A percentile compares a stretch with the other conserved stretches of the same genome.
These are phyloP conservation scores for Juglanconis sp. DNA, from an alignment of 2,329 filamentous ascomycete genomes.

Conservation along the genomic window DNA sequence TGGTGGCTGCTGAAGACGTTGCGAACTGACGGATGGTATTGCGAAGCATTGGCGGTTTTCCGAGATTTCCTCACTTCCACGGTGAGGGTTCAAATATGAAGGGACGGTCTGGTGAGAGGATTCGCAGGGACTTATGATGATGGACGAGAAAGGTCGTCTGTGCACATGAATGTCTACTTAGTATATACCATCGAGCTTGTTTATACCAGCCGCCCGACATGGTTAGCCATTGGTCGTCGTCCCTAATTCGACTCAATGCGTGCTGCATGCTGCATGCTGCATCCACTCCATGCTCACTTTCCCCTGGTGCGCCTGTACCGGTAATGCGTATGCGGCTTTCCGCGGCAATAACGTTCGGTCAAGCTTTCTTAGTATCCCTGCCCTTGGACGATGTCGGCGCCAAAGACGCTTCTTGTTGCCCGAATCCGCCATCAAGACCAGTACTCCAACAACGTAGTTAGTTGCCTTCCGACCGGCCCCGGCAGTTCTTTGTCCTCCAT, in stretches of 20 bases:
- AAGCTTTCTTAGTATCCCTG: not conserved
- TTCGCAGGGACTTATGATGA: not conserved
- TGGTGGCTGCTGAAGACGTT: slow-evolving; percentile 10
- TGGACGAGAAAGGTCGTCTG: not conserved
- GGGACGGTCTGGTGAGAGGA: not conserved
- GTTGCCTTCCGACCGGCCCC: not conserved
- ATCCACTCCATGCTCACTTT: not conserved
- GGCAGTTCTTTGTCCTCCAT: not conserved
- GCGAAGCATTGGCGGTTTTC: slow-evolving; percentile 10
- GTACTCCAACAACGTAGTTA: too few relatives aligned
- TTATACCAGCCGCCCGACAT: not conserved
- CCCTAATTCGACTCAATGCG: not conserved
- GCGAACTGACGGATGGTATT: slow-evolving; percentile 10
- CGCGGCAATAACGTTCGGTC: not conserved
- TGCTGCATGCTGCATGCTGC: not conserved
- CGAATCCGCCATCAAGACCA: too few relatives aligned
- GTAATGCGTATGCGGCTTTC: not conserved
- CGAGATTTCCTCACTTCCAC: not conserved
- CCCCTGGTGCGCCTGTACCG: not conserved
- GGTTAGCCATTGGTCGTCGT: not conserved
- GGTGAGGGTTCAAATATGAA: not conserved
- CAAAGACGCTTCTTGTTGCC: too few relatives aligned
- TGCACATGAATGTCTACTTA: not conserved
- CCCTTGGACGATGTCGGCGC: too few relatives aligned
- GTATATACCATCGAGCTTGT: not conserved